A percentile compares a stretch with the other conserved stretches of the same genome.
phyloP scores from a whole-genome alignment of 495 filamentous ascomycete species.

The Lepraria neglecta region DNA sequence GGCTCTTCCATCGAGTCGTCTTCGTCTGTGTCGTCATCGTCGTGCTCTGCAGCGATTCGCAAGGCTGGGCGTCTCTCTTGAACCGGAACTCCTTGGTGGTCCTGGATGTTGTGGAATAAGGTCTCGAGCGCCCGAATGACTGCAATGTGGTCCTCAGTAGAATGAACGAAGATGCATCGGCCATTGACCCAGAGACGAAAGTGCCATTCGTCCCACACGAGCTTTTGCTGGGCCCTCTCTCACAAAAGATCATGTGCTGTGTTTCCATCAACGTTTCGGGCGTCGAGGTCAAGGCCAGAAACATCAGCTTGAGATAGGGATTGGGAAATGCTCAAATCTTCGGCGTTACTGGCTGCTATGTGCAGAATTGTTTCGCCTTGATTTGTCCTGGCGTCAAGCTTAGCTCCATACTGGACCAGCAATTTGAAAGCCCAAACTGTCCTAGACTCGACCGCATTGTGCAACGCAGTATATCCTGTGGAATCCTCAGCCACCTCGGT shows the following conservation, averaged over 20 bases:
- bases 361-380: background rate
- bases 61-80: background rate
- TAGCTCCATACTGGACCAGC: background rate
- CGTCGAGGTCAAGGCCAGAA: background rate
- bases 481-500: background rate
- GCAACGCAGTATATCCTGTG: background rate
- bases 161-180: too few relatives aligned
- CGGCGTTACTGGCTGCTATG: background rate
- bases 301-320: background rate
- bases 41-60: background rate
- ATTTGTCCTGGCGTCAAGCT: background rate
- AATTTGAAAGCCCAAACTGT: background rate
- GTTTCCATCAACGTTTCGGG: background rate
- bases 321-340: background rate
- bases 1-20: background rate
- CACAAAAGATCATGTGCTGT: background rate
- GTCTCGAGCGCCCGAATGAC: background rate
- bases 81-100: background rate
- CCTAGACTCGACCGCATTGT: background rate
- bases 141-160: background rate
- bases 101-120: background rate
- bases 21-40: background rate
- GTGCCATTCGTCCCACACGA: too few relatives aligned
- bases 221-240: background rate
- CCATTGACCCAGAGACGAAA: too few relatives aligned